These are phyloP conservation scores for Darksidea phi DNA, from an alignment of 495 filamentous ascomycete genomes.

Conservation along the genomic window DNA sequence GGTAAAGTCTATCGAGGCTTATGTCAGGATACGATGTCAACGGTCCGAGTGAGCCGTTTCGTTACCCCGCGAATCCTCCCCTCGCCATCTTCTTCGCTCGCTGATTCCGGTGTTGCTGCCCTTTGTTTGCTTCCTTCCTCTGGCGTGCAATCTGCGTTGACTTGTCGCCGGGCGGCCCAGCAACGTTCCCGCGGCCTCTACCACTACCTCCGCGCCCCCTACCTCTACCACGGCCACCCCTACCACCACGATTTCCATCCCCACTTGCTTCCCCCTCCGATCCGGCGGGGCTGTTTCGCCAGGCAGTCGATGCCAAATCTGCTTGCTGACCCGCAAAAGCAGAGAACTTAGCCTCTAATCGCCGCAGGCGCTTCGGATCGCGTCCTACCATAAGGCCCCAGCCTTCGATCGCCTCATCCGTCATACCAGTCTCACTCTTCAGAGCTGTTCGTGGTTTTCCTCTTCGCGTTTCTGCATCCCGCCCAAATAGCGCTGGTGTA, in stretches of 20 bases:
- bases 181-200: slow-evolving; percentile 57
- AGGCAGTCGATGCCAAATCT: slow-evolving; percentile 63
- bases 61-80: slow-evolving; percentile 44
- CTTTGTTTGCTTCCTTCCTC: slow-evolving; percentile 62
- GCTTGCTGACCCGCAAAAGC: slow-evolving; percentile 60
- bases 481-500: slow-evolving; percentile 61
- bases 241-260: slow-evolving; percentile 50
- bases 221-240: slow-evolving; percentile 52
- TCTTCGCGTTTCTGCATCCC: slow-evolving; percentile 67
- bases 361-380: slow-evolving; percentile 62
- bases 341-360: slow-evolving; percentile 65
- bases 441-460: slow-evolving; percentile 60
- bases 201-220: slow-evolving; percentile 47
- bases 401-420: slow-evolving; percentile 91
- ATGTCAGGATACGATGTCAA: too few relatives aligned
- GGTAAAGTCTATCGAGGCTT: too few relatives aligned
- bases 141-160: slow-evolving; percentile 57
- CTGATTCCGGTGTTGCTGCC: slow-evolving; percentile 44
- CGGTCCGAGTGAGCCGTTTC: too few relatives aligned
- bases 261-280: slow-evolving; percentile 48
- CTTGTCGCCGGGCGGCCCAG: slow-evolving; percentile 58
- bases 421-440: slow-evolving; percentile 78
- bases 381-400: slow-evolving; percentile 83
- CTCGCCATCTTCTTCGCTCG: slow-evolving; percentile 49
- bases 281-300: slow-evolving; percentile 49